Evolutionary conservation across 441 rosid genomes (phyloP), one percentile per base, ranked within the genome.

Genomic region (Adansonia gregorii): DNA sequence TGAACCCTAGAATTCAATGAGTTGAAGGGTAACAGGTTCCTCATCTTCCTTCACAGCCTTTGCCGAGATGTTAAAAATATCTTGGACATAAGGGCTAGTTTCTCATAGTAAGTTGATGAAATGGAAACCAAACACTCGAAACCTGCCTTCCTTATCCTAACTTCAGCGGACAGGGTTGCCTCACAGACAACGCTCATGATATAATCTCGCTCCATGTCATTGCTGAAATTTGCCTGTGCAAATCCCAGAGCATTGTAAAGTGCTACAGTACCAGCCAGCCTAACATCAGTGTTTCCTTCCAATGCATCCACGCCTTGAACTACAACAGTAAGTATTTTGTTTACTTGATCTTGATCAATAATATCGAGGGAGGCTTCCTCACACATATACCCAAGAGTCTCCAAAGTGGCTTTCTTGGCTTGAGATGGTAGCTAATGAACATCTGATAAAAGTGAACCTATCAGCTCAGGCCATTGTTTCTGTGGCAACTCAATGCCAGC

Each of bases 401-500:
- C 94, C 66, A 91, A 85, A 39, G 93, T 91, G 9, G 93, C 94
- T 79, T 91, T 92, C 83, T 87, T 88, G 60, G 88, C 89, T 78
- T 88, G 89, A 63, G 89, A 86, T 31, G 93, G 93, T 51, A 87
- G 82, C 80, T 88, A 92, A 67, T 85, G 91, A 81, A 86, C 82
- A 72, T 85, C 88, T 8, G 92, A 86, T 76, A 90, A 82, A 55
- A 90, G 88, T 54, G 89, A 73, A 52, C 84, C 90, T 22, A 91
- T 72, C 31, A 91, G 84, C 83, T 91, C 93, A 55, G 93, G 93
- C 94, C 94, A 91, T 80, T 89, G 93, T 80, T 91, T 91, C 77
- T 87, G 92, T 15, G 93, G 94, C 82, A 91, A 85, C 82, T 91
- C 94, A 76, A 89, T 88, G 60, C 93, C 89, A n/a, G 94, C 94